These are phyloP conservation scores for Iberis amara DNA, from an alignment of 441 rosid genomes.

Conservation along the genomic window DNA sequence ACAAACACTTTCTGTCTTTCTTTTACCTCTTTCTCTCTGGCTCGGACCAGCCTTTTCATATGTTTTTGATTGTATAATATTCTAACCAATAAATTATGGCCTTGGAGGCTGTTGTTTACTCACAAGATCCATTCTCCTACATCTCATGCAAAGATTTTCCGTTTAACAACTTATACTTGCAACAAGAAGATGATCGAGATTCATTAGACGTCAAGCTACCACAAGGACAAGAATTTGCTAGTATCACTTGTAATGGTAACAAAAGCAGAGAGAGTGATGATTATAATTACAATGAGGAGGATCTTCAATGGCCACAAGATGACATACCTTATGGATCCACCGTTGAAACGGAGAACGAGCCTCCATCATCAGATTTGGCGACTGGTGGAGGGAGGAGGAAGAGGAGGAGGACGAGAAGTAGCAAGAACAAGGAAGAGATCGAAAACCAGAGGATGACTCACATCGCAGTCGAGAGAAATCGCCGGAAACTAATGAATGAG, in stretches of 20 bases:
- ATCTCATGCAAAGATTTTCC: slow-evolving; percentile 34
- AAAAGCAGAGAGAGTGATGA: slow-evolving; percentile 24
- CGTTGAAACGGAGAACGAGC: slow-evolving; percentile 18
- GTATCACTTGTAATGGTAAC: slow-evolving; percentile 13
- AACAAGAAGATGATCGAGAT: slow-evolving; percentile 28
- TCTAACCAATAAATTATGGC: slow-evolving; percentile 37
- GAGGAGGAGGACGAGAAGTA: slow-evolving; percentile 44
- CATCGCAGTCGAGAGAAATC: slow-evolving; percentile 66
- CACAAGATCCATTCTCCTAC: slow-evolving; percentile 46
- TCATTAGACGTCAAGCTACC: slow-evolving; percentile 29
- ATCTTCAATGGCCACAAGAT: slow-evolving; percentile 25
- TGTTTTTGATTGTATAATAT: neutral
- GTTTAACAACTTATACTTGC: slow-evolving; percentile 25
- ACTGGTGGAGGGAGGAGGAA: slow-evolving; percentile 31
- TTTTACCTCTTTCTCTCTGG: slow-evolving; percentile 6
- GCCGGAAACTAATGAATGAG: slow-evolving; percentile 73
- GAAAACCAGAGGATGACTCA: slow-evolving; percentile 73
- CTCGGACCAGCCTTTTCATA: slow-evolving; percentile 10
- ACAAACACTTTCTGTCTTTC: slow-evolving; percentile 30
- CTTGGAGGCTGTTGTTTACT: slow-evolving; percentile 52
- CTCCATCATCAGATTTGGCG: slow-evolving; percentile 27
- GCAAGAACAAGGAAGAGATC: slow-evolving; percentile 60
- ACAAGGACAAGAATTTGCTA: slow-evolving; percentile 23
- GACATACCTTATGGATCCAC: slow-evolving; percentile 23
- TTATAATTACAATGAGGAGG: slow-evolving; percentile 22